Percentiles rank a stretch among this genome's conserved stretches.
Conservation (phyloP, 2,329 filamentous ascomycete species). For the Incumbomyces lentus region DNA sequence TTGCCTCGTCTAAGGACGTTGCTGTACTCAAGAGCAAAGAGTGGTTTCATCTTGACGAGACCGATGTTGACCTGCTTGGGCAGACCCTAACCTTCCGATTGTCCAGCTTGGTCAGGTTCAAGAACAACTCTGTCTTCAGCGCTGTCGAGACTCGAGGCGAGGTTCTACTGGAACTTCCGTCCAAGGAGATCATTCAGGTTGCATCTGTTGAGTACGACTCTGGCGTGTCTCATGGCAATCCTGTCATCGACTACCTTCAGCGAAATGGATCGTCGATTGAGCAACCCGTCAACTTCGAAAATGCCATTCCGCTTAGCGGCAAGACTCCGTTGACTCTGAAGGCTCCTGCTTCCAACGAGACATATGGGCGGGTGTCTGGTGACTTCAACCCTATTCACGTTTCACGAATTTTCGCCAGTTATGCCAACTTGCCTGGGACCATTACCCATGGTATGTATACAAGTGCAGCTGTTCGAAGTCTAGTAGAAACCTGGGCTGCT, state of each 20-base stretch:
- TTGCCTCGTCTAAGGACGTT: slow-evolving; percentile 80
- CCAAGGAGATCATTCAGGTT: slow-evolving; percentile 94
- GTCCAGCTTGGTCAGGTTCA: slow-evolving; percentile 82
- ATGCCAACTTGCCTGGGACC: slow-evolving; percentile 88
- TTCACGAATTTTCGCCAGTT: slow-evolving; percentile 88
- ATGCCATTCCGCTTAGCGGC: slow-evolving; percentile 87
- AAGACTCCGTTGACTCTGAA: slow-evolving; percentile 81
- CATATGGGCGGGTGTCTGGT: slow-evolving; percentile 91
- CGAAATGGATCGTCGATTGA: slow-evolving; percentile 86
- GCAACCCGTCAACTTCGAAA: slow-evolving; percentile 94
- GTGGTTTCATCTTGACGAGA: slow-evolving; percentile 85
- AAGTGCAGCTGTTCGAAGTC: slow-evolving; percentile 85
- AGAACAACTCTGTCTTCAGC: slow-evolving; percentile 87
- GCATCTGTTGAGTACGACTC: slow-evolving; percentile 95
- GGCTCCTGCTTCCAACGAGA: slow-evolving; percentile 92
- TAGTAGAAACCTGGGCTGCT: slow-evolving; percentile 97
- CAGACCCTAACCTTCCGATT: slow-evolving; percentile 95
- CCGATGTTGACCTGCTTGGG: slow-evolving; percentile 75
- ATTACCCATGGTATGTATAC: slow-evolving; percentile 99
- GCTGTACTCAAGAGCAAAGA: slow-evolving; percentile 92
- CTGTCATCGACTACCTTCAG: slow-evolving; percentile 90
- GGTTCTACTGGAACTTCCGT: slow-evolving; percentile 85
- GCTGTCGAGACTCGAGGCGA: slow-evolving; percentile 85
- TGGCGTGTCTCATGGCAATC: slow-evolving; percentile 85
- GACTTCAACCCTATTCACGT: slow-evolving; percentile 99